phyloP scores from a whole-genome alignment of 2,329 filamentous ascomycete genomes.

The Cordyceps cicadae region DNA sequence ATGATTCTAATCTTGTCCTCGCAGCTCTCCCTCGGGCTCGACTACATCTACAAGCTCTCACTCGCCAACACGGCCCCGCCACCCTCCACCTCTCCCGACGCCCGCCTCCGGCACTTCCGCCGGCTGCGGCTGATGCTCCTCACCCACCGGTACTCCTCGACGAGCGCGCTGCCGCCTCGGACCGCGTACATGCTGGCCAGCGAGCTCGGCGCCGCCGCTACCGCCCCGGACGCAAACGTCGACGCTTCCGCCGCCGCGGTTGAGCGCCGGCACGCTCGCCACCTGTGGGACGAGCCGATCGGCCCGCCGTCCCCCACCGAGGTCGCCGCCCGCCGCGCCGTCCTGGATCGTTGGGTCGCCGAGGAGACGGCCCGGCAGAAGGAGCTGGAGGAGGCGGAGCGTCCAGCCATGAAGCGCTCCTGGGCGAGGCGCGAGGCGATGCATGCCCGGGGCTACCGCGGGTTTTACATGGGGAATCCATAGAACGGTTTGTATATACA shows the following conservation, averaged over 20 bases:
- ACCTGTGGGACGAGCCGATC: constrained; percentile 5
- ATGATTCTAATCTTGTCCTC: neutral
- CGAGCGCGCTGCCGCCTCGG: neutral
- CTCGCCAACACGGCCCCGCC: neutral
- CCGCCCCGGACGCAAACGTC: neutral
- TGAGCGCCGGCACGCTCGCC: neutral
- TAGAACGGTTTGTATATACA: neutral
- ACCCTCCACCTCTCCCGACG: neutral
- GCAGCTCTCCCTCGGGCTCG: constrained; percentile 4
- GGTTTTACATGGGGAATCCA: neutral
- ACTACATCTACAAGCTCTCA: constrained; percentile 4
- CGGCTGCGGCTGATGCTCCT: neutral
- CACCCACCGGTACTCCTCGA: neutral
- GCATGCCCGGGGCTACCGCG: neutral
- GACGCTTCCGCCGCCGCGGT: neutral
- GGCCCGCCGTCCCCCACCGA: neutral
- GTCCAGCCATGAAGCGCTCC: neutral
- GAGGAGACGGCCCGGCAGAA: neutral
- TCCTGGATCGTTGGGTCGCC: neutral
- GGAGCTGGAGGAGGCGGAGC: neutral
- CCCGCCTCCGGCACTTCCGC: neutral
- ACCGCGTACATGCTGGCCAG: constrained; percentile 5
- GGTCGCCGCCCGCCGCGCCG: neutral
- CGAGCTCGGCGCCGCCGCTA: neutral
- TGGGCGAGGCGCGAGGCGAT: neutral